Evolutionary conservation across 2,329 filamentous ascomycete species (phyloP).

Genomic region (Pseudopyricularia javanii): DNA sequence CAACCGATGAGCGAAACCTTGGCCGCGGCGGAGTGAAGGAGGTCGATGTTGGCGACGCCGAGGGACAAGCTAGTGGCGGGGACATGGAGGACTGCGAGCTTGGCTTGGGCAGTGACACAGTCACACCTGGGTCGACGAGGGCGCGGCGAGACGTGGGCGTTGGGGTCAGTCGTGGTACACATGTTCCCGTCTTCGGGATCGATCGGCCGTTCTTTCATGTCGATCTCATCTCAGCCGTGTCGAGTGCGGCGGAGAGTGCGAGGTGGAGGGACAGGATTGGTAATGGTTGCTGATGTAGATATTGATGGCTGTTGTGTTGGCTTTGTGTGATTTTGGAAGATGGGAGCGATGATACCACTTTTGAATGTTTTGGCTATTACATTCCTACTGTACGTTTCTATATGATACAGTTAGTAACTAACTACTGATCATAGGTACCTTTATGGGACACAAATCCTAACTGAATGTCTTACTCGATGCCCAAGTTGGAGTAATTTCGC

Average conservation of each 20-base stretch:
- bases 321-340: too few species aligned
- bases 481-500: too few species aligned
- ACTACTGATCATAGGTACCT: too few species aligned
- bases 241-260: not conserved
- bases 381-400: too few species aligned
- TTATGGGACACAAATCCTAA: too few species aligned
- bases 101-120: not conserved
- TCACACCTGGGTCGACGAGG: not conserved
- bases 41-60: not conserved
- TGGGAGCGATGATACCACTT: too few species aligned
- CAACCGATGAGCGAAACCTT: not conserved
- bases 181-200: not conserved
- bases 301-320: not conserved
- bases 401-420: too few species aligned
- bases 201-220: slow-evolving; percentile 4
- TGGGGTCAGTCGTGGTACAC: not conserved
- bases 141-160: not conserved
- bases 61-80: not conserved
- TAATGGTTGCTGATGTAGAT: not conserved
- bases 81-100: not conserved
- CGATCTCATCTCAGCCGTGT: slow-evolving; percentile 1
- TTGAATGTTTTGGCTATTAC: too few species aligned
- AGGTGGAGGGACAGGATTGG: not conserved
- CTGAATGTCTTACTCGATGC: too few species aligned
- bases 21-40: not conserved